Conservation (phyloP, 495 filamentous ascomycete genomes). For the Xylaria telfairii region DNA sequence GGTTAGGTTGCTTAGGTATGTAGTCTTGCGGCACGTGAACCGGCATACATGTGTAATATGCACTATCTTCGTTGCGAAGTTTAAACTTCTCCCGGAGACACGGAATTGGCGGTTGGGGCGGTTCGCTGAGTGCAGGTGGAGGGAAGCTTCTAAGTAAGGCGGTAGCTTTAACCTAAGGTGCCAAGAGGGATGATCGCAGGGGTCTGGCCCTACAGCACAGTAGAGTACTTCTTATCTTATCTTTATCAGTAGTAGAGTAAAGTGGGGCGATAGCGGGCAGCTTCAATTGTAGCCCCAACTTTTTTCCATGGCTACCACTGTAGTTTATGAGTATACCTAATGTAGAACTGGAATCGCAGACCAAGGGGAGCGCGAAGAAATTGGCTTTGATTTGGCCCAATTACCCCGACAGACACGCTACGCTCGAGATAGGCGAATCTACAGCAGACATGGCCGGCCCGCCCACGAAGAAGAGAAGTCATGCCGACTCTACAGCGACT, state of each 20-base stretch:
- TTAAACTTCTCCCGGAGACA: background rate
- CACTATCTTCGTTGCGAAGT: too few species aligned
- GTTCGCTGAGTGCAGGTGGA: background rate
- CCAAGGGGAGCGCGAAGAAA: background rate
- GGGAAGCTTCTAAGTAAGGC: too few species aligned
- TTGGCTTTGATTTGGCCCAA: background rate
- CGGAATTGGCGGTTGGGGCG: background rate
- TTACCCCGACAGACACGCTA: background rate
- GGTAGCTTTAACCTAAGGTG: too few species aligned
- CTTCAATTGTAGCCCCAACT: conserved; percentile 9
- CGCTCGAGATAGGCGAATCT: background rate
- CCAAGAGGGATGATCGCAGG: too few species aligned
- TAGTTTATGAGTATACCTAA: background rate
- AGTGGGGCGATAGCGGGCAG: conserved; percentile 17
- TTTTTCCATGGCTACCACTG: conserved; percentile 11
- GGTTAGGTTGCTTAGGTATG: too few species aligned
- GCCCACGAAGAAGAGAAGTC: conserved; percentile 26
- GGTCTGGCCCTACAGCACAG: background rate
- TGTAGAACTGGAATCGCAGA: background rate
- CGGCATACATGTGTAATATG: background rate
- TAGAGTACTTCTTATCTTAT: conserved; percentile 17
- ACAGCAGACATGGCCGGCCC: conserved; percentile 12
- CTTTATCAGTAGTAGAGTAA: background rate
- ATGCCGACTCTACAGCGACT: conserved; percentile 58
- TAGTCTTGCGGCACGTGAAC: background rate